Conservation (phyloP, 2,329 filamentous ascomycete species). For the Aspergillus terreus region DNA sequence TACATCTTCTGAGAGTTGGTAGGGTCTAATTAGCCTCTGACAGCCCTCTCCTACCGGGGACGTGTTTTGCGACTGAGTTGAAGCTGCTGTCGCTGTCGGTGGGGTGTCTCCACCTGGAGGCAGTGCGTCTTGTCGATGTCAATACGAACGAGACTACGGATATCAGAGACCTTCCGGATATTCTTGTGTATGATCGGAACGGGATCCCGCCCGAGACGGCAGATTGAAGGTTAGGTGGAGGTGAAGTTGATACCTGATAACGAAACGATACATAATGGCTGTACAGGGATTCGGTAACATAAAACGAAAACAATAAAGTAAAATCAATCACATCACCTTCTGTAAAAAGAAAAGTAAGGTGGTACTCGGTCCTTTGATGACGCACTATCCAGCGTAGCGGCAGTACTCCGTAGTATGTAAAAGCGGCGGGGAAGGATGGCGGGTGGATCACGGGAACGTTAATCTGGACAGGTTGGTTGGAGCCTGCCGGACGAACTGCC, state of each 20-base stretch:
- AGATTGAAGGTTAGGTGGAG: background rate
- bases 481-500: background rate
- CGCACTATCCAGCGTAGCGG: background rate
- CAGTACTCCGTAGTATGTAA: too few relatives aligned
- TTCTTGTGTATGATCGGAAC: conserved; percentile 40
- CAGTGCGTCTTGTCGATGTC: conserved; percentile 53
- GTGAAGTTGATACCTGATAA: background rate
- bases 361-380: too few relatives aligned
- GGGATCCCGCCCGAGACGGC: background rate
- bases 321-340: too few relatives aligned
- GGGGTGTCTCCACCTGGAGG: conserved; percentile 52
- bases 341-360: too few relatives aligned
- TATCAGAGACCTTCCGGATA: conserved; percentile 54
- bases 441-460: background rate
- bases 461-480: background rate
- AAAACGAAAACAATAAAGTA: too few relatives aligned
- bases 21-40: conserved; percentile 2
- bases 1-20: background rate
- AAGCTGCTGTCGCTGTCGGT: conserved; percentile 51
- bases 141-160: conserved; percentile 54
- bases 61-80: conserved; percentile 55
- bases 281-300: too few relatives aligned
- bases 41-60: conserved; percentile 52
- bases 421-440: background rate
- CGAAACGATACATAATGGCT: background rate